phyloP scores from a whole-genome alignment of 2,329 filamentous ascomycete species.

The Diaporthe caulivora region DNA sequence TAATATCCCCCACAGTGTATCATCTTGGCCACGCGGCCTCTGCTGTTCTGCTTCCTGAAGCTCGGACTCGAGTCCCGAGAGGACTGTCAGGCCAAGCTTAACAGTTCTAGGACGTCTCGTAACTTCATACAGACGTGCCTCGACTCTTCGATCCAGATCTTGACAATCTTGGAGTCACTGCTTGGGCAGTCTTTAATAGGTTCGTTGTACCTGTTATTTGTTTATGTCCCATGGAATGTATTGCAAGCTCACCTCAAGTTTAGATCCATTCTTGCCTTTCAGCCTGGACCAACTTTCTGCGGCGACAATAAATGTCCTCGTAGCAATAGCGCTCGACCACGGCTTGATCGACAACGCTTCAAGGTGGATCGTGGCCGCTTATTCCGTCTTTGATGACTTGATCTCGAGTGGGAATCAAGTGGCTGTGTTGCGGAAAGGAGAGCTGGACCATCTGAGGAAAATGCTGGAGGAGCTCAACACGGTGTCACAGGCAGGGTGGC shows the following conservation, averaged over 20 bases:
- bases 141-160: slow-evolving; percentile 29
- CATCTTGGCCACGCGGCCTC: slow-evolving; percentile 48
- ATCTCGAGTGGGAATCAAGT: slow-evolving; percentile 16
- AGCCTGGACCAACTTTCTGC: slow-evolving; percentile 19
- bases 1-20: not conserved
- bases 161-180: slow-evolving; percentile 51
- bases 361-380: not conserved
- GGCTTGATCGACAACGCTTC: slow-evolving; percentile 8
- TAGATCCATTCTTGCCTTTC: slow-evolving; percentile 13
- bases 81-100: slow-evolving; percentile 30
- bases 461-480: slow-evolving; percentile 23
- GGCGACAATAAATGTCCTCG: slow-evolving; percentile 10
- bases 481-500: not conserved
- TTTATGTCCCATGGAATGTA: too few relatives aligned
- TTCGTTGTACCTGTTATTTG: slow-evolving; percentile 34
- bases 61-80: slow-evolving; percentile 46
- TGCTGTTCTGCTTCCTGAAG: slow-evolving; percentile 50
- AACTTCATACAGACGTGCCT: slow-evolving; percentile 42
- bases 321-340: slow-evolving; percentile 15
- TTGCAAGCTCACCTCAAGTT: not conserved
- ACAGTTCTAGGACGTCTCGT: slow-evolving; percentile 51
- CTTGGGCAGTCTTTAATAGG: slow-evolving; percentile 37
- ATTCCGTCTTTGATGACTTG: slow-evolving; percentile 12
- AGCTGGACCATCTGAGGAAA: slow-evolving; percentile 4
- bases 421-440: not conserved